These are phyloP conservation scores for Cadophora luteo-olivacea DNA, from an alignment of 2,329 filamentous ascomycete species.

Conservation along the genomic window DNA sequence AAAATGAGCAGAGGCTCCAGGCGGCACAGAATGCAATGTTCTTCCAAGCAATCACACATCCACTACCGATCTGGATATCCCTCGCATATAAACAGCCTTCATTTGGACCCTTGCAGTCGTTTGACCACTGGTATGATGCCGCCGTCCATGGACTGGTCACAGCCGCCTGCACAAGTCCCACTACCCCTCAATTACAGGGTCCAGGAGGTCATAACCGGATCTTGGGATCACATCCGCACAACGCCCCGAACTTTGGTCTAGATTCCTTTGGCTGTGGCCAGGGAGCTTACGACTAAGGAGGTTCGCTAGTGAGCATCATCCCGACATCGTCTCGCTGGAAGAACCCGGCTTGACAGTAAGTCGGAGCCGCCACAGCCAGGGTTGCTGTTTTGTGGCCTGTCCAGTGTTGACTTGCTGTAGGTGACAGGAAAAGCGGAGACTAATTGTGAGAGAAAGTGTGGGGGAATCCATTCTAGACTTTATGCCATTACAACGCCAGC, in stretches of 20 bases:
- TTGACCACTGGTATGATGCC: neutral
- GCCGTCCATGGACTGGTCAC: neutral
- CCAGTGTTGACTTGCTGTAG: neutral
- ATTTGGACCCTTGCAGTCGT: slow-evolving; percentile 9
- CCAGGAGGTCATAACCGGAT: neutral
- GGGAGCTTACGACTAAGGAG: too few relatives aligned
- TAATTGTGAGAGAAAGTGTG: neutral
- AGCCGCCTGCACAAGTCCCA: neutral
- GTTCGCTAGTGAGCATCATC: neutral
- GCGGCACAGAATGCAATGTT: neutral
- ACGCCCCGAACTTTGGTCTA: neutral
- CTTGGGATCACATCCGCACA: slow-evolving; percentile 12
- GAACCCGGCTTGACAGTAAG: neutral
- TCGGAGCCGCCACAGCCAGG: neutral
- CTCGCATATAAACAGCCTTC: neutral
- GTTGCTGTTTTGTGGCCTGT: neutral
- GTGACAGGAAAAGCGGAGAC: neutral
- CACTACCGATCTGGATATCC: neutral
- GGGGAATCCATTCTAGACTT: neutral
- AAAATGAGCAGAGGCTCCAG: neutral
- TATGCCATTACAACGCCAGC: neutral
- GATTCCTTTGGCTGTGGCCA: neutral
- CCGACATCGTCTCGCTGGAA: neutral
- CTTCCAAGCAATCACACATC: neutral
- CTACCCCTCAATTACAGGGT: slow-evolving; percentile 9